A percentile compares a stretch with the other conserved stretches of the same genome.
These are phyloP conservation scores for Exophiala phaeomuriformis DNA, from an alignment of 2,329 filamentous ascomycete genomes.

Conservation along the genomic window DNA sequence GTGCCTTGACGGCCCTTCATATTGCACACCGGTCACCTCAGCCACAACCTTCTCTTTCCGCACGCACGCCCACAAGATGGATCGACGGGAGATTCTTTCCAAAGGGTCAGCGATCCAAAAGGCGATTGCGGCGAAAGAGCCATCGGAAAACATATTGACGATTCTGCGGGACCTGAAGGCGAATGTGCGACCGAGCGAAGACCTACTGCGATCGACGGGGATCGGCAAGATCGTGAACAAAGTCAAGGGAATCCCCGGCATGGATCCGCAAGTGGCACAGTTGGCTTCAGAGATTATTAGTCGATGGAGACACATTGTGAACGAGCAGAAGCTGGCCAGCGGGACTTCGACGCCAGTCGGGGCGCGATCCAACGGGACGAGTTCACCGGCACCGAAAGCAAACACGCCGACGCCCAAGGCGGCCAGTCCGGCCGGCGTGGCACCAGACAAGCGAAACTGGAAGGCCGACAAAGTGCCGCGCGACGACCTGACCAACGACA, in stretches of 20 bases:
- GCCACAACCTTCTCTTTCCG: constrained; percentile 1
- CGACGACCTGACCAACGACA: constrained; percentile 61
- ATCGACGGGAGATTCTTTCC: constrained; percentile 71
- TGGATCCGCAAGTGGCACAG: constrained; percentile 55
- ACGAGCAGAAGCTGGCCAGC: constrained; percentile 39
- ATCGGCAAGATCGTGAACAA: constrained; percentile 87
- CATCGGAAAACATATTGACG: constrained; percentile 61
- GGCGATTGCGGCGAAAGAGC: constrained; percentile 66
- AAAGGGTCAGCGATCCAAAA: constrained; percentile 74
- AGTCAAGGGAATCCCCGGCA: constrained; percentile 69
- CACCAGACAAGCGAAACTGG: constrained; percentile 71
- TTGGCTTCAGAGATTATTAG: constrained; percentile 74
- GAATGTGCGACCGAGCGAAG: constrained; percentile 76
- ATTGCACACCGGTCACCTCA: background rate
- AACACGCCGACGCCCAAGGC: constrained; percentile 37
- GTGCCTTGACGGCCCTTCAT: background rate
- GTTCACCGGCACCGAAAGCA: constrained; percentile 44
- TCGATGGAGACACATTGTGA: constrained; percentile 79
- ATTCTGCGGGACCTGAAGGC: constrained; percentile 73
- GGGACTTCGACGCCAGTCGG: constrained; percentile 30
- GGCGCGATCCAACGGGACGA: constrained; percentile 44
- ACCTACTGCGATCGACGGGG: constrained; percentile 81
- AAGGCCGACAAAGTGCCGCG: constrained; percentile 64
- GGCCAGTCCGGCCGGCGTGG: constrained; percentile 34
- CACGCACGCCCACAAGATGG: constrained; percentile 47